phyloP scores from a whole-genome alignment of 129 eudicot genomes.

The Solidago caesia region DNA sequence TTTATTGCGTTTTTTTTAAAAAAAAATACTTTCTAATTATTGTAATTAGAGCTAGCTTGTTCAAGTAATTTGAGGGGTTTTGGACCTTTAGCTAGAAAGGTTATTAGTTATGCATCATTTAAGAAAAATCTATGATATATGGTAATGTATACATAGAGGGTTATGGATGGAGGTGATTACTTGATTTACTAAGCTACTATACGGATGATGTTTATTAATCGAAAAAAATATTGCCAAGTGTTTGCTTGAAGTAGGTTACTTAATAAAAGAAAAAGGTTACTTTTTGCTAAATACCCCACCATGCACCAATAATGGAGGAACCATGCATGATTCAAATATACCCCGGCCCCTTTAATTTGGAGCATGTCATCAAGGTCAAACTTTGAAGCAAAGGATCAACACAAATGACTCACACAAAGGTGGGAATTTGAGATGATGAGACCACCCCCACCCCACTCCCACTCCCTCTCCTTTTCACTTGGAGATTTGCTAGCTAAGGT shows the following conservation, averaged over 20 bases:
- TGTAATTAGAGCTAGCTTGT: neutral
- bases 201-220: neutral
- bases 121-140: neutral
- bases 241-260: constrained; percentile 22
- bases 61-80: neutral
- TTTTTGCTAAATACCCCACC: constrained; percentile 28
- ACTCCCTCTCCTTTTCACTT: neutral
- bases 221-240: constrained; percentile 15
- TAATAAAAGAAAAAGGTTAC: constrained; percentile 24
- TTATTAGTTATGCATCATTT: neutral
- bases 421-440: constrained; percentile 10
- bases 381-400: constrained; percentile 31
- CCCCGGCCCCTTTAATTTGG: constrained; percentile 22
- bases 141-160: neutral
- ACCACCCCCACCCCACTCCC: constrained; percentile 12
- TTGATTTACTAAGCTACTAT: neutral
- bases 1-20: too few species aligned
- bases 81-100: neutral
- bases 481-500: constrained; percentile 18
- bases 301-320: constrained; percentile 28
- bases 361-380: constrained; percentile 36
- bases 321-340: constrained; percentile 34
- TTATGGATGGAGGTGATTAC: neutral
- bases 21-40: too few species aligned
- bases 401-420: constrained; percentile 23